These are phyloP conservation scores for Atkinsonella texensis DNA, from an alignment of 2,329 filamentous ascomycete genomes.

Conservation along the genomic window DNA sequence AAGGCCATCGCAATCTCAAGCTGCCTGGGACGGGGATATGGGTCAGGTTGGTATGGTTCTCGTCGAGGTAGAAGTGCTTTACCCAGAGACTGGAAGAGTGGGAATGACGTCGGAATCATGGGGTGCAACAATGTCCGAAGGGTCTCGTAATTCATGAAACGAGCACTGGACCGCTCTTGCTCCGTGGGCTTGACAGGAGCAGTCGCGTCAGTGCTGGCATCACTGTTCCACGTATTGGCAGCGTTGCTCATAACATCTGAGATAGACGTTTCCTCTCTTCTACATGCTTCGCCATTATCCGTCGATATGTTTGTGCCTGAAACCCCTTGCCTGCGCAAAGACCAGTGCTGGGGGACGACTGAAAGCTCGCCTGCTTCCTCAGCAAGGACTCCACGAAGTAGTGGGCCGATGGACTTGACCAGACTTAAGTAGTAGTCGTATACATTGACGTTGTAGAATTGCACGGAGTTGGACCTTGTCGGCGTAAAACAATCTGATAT, in stretches of 20 bases:
- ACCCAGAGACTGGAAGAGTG: conserved; percentile 76
- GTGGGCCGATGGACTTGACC: conserved; percentile 60
- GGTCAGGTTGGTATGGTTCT: conserved; percentile 44
- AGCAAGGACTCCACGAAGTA: conserved; percentile 70
- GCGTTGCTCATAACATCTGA: conserved; percentile 19
- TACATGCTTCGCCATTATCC: conserved; percentile 13
- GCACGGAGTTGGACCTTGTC: conserved; percentile 48
- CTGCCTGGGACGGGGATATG: conserved; percentile 41
- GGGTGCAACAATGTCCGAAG: conserved; percentile 68
- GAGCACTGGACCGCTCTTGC: conserved; percentile 29
- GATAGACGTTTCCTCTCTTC: conserved; percentile 14
- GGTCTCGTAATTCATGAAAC: conserved; percentile 64
- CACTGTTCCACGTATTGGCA: conserved; percentile 16
- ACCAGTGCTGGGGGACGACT: conserved; percentile 60
- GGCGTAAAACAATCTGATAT: conserved; percentile 64
- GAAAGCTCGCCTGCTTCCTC: conserved; percentile 71
- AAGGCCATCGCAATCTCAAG: conserved; percentile 51
- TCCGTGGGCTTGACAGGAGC: conserved; percentile 23
- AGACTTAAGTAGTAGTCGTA: conserved; percentile 73
- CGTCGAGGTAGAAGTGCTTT: conserved; percentile 69
- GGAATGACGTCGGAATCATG: conserved; percentile 67
- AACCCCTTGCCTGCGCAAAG: conserved; percentile 21
- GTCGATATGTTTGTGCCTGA: conserved; percentile 11
- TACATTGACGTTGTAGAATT: conserved; percentile 68
- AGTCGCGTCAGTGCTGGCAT: conserved; percentile 12